Evolutionary conservation across 441 rosid genomes (phyloP).

Genomic region (Hura crepitans): DNA sequence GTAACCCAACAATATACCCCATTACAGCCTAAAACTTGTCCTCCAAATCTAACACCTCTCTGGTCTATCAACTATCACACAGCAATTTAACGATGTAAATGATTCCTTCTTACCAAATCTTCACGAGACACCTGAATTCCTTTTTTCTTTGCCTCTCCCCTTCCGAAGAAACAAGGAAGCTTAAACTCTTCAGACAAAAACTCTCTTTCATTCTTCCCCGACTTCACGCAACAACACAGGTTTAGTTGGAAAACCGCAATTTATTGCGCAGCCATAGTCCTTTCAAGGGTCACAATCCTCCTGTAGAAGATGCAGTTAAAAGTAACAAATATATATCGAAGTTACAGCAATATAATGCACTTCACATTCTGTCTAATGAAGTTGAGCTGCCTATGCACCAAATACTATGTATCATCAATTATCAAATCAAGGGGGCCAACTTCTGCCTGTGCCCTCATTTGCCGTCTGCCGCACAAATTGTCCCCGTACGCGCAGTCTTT

Average conservation of each 20-base stretch:
- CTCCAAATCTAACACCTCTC: no score
- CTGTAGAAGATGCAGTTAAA: not conserved
- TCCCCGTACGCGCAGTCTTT: constrained; percentile 41
- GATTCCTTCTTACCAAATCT: no score
- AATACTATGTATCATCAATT: not conserved
- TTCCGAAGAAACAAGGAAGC: no score
- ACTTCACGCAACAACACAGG: not conserved
- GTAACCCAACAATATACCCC: no score
- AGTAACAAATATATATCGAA: constrained; percentile 1
- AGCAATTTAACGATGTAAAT: no score
- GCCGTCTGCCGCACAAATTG: constrained; percentile 40
- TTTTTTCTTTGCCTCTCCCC: no score
- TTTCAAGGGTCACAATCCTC: not conserved
- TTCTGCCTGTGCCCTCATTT: constrained; percentile 27
- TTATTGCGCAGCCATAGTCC: constrained; percentile 1
- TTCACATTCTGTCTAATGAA: constrained; percentile 3
- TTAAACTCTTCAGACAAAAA: no score
- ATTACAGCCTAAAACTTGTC: no score
- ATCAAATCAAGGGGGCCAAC: constrained; percentile 8
- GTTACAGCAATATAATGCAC: constrained; percentile 14
- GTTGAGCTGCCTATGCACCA: constrained; percentile 8
- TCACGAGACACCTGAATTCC: no score
- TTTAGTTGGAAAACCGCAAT: not conserved
- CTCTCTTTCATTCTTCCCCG: no score
- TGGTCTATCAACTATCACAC: no score